Percentiles rank a stretch among this genome's conserved stretches.
Evolutionary conservation across 306 rosid genomes (phyloP).

Genomic region (Carpinus fangiana): DNA sequence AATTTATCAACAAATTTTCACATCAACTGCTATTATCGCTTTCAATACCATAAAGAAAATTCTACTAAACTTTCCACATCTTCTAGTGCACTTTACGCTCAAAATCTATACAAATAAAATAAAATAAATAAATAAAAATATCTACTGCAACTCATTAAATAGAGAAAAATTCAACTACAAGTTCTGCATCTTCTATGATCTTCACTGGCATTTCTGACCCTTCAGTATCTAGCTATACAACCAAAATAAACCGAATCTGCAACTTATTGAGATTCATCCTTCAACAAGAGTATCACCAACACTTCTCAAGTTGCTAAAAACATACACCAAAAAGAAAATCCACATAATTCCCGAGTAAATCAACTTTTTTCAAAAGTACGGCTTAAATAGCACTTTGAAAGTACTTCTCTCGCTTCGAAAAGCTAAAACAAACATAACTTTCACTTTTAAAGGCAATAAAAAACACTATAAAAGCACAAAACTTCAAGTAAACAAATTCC

Average conservation of each 20-base stretch:
- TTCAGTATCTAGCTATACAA: neutral
- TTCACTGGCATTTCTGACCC: neutral
- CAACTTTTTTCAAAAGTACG: neutral
- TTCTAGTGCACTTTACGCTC: neutral
- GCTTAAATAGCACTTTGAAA: neutral
- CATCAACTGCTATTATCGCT: slow-evolving; percentile 1
- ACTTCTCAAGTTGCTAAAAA: neutral
- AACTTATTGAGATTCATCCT: neutral
- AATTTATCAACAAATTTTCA: neutral
- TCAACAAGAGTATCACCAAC: neutral
- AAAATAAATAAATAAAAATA: too few relatives aligned
- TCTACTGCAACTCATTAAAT: neutral
- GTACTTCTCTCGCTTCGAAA: neutral
- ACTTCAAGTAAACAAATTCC: neutral
- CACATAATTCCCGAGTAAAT: neutral
- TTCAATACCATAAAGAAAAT: neutral
- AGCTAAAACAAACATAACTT: neutral
- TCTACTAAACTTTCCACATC: neutral
- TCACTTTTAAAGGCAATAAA: neutral
- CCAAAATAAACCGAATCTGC: neutral
- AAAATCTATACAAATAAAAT: neutral
- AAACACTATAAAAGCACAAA: neutral
- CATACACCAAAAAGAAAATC: neutral
- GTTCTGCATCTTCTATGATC: neutral
- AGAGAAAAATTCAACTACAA: neutral